A percentile compares a stretch with the other conserved stretches of the same genome.
phyloP scores from a whole-genome alignment of 176 grass and related monocot genomes.

The Phoenix dactylifera region DNA sequence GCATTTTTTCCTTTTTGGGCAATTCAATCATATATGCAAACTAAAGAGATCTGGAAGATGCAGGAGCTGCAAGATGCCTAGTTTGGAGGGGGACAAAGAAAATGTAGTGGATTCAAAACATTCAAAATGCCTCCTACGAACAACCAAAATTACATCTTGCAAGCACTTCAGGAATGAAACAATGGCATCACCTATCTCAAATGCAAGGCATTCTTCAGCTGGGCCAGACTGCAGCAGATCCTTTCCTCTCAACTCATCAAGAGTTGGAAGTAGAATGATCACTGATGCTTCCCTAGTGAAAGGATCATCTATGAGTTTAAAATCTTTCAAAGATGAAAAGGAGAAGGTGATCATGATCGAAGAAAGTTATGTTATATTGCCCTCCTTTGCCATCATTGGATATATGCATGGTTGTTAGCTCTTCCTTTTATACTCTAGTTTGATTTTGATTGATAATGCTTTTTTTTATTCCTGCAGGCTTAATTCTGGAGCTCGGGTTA shows the following conservation, averaged over 20 bases:
- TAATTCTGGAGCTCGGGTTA: slow-evolving; percentile 92
- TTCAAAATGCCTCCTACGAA: slow-evolving; percentile 61
- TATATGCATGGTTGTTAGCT: neutral
- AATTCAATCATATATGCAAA: too few relatives aligned
- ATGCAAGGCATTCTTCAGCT: slow-evolving; percentile 33
- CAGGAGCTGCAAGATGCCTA: slow-evolving; percentile 32
- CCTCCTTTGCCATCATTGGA: neutral
- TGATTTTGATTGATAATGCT: slow-evolving; percentile 33
- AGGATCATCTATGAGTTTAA: slow-evolving; percentile 53
- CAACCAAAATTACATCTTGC: slow-evolving; percentile 63
- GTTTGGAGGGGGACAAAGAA: slow-evolving; percentile 39
- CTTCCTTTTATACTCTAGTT: slow-evolving; percentile 4
- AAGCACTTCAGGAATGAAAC: slow-evolving; percentile 50
- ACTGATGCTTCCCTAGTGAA: slow-evolving; percentile 39
- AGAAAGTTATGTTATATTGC: slow-evolving; percentile 82
- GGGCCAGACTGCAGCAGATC: slow-evolving; percentile 43
- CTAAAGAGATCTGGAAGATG: slow-evolving; percentile 17
- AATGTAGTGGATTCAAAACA: slow-evolving; percentile 27
- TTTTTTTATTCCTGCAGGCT: slow-evolving; percentile 52
- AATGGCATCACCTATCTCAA: slow-evolving; percentile 38
- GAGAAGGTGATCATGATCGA: slow-evolving; percentile 88
- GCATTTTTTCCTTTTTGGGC: too few relatives aligned
- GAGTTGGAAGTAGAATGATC: slow-evolving; percentile 63
- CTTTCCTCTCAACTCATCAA: slow-evolving; percentile 60
- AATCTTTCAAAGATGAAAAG: slow-evolving; percentile 76